Base-by-base conservation (phyloP, 2,329 filamentous ascomycete genomes). In the Fusarium bulbicola region DNA sequence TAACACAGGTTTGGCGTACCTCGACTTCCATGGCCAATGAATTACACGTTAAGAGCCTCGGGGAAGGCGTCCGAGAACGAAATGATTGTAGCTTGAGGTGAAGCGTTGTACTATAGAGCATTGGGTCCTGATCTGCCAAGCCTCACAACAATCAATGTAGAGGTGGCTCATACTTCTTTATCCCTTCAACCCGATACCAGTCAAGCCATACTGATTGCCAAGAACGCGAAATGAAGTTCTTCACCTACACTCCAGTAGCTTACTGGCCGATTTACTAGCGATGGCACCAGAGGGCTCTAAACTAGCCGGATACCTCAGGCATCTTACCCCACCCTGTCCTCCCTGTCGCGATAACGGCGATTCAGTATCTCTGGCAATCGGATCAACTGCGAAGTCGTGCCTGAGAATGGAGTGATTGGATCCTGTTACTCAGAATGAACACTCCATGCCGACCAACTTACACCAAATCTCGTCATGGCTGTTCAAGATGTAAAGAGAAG, bases 171-270 rank as follows among this genome's bases (percentile, higher is more conserved):
- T 11, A 15, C 20, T 18, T 21, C 2, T 20, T 14, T 4, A 46
- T 14, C 5, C 10, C 7, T 21, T 20, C 6, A 10, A 21, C 4
- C 6, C 4, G 13, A 28, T 7, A 15, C 13, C 9, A 5, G 4
- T 28, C 5, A 21, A 47, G 5, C 26, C 15, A 30, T 7, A 16
- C 1, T 14, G 5, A 15, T 8, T 11, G 9, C 45, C 10, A 47
- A 21, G 15, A 28, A 14, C 15, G 4, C 4, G 14, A 24, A 10
- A 7, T 9, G 16, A 24, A 50, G 21, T 3, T 32, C 10, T 30
- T 10, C 3, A 24, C 7, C 16, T 34, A 18, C 30, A 34, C 7
- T 50, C 6, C 11, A 20, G n/a, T 34, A 13, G 7, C 12, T 20
- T 20, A 16, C 12, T 34, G 14, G 11, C 5, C 16, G 11, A 14